Evolutionary conservation across 257 asterid species (phyloP), one percentile per base, ranked within the genome.

Genomic region (Solanum neorickii): DNA sequence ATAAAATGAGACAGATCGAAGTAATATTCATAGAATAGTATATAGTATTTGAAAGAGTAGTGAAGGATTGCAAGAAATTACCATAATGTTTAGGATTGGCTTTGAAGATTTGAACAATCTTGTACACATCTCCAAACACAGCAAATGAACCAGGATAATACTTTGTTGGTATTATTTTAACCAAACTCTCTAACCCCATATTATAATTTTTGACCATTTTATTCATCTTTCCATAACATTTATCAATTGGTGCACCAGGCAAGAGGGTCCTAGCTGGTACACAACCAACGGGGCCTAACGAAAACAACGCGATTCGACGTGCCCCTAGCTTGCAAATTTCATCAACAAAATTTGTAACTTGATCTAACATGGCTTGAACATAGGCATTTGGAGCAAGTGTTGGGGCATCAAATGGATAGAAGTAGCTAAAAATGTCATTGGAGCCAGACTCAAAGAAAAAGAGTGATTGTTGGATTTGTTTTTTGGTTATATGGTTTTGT

Each of bases 271-370:
- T 88, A 0, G 96, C 98, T 1, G 98, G 98, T 16, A 94, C 96
- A 70, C 98, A 95, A 15, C 98, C 98, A 5, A 95, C 98, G 0
- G 98, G 98, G 15, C 98, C 96, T 13, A 95, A 88, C 1, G 94
- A 93, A 88, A 94, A 94, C 12, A 94, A 2, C 0, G 92, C 94
- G 16, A 94, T 75, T 18, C 92, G 88, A 0, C 94, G 92, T 12
- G 91, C 96, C 0, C 98, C 98, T 0, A 93, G 93, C 56, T 85
- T 83, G 91, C 90, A 89, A 25, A 93, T 87, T 13, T 88, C 69
- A 75, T 90, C 87, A 6, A 95, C 42, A 56, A 93, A 91, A 1
- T 5, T 37, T 5, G 25, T 14, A 15, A 88, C 93, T 85, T 92
- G 66, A 41, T 27, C 46, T 21, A 93, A 77, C 98, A 95, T 95